Percentiles rank a stretch among this genome's conserved stretches.
These are phyloP conservation scores for Melaleuca alternifolia DNA, from an alignment of 345 rosid species.

Conservation along the genomic window DNA sequence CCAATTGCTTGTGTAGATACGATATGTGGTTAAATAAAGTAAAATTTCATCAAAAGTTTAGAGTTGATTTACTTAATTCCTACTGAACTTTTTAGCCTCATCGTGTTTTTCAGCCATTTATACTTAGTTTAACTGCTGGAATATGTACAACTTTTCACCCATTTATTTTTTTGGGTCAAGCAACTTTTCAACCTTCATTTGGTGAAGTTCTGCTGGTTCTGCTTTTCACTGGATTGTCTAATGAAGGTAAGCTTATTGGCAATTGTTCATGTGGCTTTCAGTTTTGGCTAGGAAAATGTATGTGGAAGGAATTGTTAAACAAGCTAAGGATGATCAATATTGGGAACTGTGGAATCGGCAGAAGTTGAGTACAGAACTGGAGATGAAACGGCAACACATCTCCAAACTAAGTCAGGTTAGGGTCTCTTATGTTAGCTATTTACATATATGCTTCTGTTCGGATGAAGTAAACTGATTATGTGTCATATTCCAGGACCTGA, in stretches of 20 bases:
- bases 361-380: slow-evolving; percentile 77
- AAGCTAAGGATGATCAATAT: slow-evolving; percentile 70
- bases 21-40: background rate
- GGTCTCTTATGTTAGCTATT: background rate
- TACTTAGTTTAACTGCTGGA: background rate
- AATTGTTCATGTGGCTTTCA: slow-evolving; percentile 24
- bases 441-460: background rate
- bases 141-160: background rate
- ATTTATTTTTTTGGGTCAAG: background rate
- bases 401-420: slow-evolving; percentile 58
- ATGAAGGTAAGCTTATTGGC: background rate
- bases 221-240: background rate
- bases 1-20: background rate
- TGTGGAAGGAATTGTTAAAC: slow-evolving; percentile 72
- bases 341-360: slow-evolving; percentile 91
- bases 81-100: background rate
- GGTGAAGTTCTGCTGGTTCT: background rate
- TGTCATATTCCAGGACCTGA: slow-evolving; percentile 53
- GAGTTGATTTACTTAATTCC: background rate
- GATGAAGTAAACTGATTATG: background rate
- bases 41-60: background rate
- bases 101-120: background rate
- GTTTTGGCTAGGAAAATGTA: slow-evolving; percentile 74
- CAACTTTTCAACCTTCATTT: background rate
- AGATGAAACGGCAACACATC: slow-evolving; percentile 58